These are phyloP conservation scores for Haplosporangium sp. DNA, from an alignment of 371 early-diverging fungal genomes.

Conservation along the genomic window DNA sequence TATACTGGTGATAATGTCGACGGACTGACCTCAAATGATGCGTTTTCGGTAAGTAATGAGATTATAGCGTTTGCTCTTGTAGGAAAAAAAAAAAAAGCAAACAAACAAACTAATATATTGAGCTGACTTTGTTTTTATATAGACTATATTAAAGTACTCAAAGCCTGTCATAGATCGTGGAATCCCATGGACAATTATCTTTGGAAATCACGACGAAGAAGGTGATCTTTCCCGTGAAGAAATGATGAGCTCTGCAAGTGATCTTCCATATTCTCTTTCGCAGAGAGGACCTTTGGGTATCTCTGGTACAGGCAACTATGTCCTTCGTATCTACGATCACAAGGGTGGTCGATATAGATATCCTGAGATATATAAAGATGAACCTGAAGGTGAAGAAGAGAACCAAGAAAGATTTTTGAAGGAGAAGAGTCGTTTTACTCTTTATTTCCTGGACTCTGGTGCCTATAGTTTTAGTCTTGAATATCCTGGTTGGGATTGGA, in stretches of 20 bases:
- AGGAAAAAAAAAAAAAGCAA: too few relatives aligned
- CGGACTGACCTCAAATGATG: slow-evolving; percentile 53
- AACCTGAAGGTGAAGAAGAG: not conserved
- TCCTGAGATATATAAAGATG: not conserved
- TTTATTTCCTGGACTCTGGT: slow-evolving; percentile 67
- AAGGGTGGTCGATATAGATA: not conserved
- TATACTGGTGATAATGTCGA: slow-evolving; percentile 71
- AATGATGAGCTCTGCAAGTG: slow-evolving; percentile 58
- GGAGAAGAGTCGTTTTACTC: slow-evolving; percentile 54
- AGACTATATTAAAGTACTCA: slow-evolving; percentile 63
- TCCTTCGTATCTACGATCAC: slow-evolving; percentile 49
- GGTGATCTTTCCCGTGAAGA: slow-evolving; percentile 65
- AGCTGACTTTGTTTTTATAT: not conserved
- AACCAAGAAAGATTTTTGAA: not conserved
- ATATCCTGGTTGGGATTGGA: slow-evolving; percentile 58
- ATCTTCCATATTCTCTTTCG: slow-evolving; percentile 61
- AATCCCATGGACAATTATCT: slow-evolving; percentile 67
- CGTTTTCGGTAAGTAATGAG: slow-evolving; percentile 38
- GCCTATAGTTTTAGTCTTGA: slow-evolving; percentile 54
- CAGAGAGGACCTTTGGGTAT: slow-evolving; percentile 60
- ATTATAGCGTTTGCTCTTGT: not conserved
- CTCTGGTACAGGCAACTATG: slow-evolving; percentile 65
- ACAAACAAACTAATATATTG: not conserved
- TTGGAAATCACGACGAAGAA: slow-evolving; percentile 70
- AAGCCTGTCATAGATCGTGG: slow-evolving; percentile 59